Evolutionary conservation across 1,139 yeast species (phyloP), one percentile per base, ranked within the genome.

Genomic region (Geotrichum siamense): DNA sequence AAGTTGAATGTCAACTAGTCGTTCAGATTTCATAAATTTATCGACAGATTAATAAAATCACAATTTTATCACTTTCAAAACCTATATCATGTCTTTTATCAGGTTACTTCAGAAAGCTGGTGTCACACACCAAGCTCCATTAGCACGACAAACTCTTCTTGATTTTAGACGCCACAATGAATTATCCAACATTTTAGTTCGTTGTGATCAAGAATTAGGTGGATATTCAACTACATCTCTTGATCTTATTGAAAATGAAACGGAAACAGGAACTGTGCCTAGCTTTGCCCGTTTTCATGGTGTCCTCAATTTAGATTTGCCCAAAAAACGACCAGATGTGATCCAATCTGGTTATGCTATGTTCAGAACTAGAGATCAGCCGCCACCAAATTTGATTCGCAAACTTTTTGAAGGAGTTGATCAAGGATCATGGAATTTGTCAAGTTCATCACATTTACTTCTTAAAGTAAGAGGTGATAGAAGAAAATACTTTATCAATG

Each of bases 311-410:
- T 72, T 82, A 53, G 87, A 82, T 54, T 73, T 83, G 43, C 94
- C 94, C 15, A 74, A 76, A 49, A 75, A 77, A 51, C 71, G 75
- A 38, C 86, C 87, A 0, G 81, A 77, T 42, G 74, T 82, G 31
- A 73, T 79, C 15, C 70, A 82, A 41, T 75, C 85, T 5, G 95
- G 95, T 1, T 85, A 85, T 65, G 87, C 94, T 39, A 83, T 85
- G 93, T 82, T 83, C 64, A 73, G 94, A 51, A 83, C 94, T 1
- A 72, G 69, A 52, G 85, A 82, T 57, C 78, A 74, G 53, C 17
- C 26, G 23, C 23, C 44, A 3, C 60, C 64, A 10, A 44, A 53
- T 17, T 47, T 58, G 49, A 41, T 53, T 9, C 61, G 64, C 23
- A 22, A 20, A n/a, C 51, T 60, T 39, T 53, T 59, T 43, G 60